phyloP scores from a whole-genome alignment of 768 basidiomycete genomes.

The Agrocybe praecox region DNA sequence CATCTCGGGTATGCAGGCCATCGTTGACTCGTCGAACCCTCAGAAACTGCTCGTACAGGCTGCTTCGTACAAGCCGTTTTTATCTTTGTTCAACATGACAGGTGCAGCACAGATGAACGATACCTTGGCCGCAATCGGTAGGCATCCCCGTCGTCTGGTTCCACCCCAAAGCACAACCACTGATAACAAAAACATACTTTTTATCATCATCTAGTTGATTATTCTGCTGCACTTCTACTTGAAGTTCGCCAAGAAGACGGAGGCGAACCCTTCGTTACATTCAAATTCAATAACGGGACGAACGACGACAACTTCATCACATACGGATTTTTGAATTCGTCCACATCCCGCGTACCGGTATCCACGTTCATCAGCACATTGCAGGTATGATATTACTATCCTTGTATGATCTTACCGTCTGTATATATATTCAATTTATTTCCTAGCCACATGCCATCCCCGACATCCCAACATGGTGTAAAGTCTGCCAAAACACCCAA shows the following conservation, averaged over 20 bases:
- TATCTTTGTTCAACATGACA: conserved; percentile 80
- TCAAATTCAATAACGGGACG: conserved; percentile 75
- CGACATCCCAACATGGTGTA: conserved; percentile 60
- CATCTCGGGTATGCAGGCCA: conserved; percentile 50
- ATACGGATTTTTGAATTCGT: conserved; percentile 45
- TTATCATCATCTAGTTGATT: conserved; percentile 53
- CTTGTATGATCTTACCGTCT: no score
- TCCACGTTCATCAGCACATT: conserved; percentile 48
- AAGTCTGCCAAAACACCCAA: conserved; percentile 54
- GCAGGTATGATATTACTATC: no score
- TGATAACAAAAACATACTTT: neutral
- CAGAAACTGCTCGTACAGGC: conserved; percentile 61
- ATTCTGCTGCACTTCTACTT: conserved; percentile 57
- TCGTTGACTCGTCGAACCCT: conserved; percentile 51
- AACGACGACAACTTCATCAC: conserved; percentile 46
- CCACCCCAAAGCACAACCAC: neutral
- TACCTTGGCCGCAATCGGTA: conserved; percentile 62
- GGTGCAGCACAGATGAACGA: conserved; percentile 51
- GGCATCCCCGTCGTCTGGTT: conserved; percentile 2
- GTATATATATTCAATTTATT: neutral
- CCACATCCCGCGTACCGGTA: conserved; percentile 49
- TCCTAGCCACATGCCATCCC: conserved; percentile 51
- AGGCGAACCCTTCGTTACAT: conserved; percentile 54
- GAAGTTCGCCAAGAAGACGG: conserved; percentile 58
- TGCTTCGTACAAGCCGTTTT: conserved; percentile 76